phyloP scores from a whole-genome alignment of 192 early-diverging fungal genomes.

The Rhizophlyctis rosea region DNA sequence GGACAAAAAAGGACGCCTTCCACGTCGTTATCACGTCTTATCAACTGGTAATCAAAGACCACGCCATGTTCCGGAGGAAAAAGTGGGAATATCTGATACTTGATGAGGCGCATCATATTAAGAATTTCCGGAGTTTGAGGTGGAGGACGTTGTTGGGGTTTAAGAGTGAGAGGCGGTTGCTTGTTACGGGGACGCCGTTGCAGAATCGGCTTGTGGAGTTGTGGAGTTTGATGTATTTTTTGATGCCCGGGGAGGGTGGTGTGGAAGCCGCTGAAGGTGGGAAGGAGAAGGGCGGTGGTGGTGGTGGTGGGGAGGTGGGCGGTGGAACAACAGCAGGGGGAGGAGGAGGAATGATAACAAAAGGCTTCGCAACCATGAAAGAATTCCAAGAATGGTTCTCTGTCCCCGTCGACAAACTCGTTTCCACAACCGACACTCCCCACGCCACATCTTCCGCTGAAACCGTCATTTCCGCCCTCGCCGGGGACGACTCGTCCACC shows the following conservation, averaged over 20 bases:
- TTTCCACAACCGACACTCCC: slow-evolving; percentile 70
- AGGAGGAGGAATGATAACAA: slow-evolving; percentile 73
- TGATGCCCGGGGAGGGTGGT: slow-evolving; percentile 77
- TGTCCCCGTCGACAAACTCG: slow-evolving; percentile 81
- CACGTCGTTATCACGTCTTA: slow-evolving; percentile 89
- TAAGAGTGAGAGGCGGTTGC: slow-evolving; percentile 78
- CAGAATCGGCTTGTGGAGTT: slow-evolving; percentile 96
- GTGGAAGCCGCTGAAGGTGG: too few relatives aligned
- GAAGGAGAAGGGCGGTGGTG: background rate
- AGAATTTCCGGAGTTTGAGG: slow-evolving; percentile 67
- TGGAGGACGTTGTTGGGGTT: slow-evolving; percentile 85
- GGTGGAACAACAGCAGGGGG: slow-evolving; percentile 71
- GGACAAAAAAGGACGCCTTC: slow-evolving; percentile 48
- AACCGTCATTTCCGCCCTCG: slow-evolving; percentile 80
- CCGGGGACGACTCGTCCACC: slow-evolving; percentile 49
- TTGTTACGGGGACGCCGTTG: slow-evolving; percentile 92
- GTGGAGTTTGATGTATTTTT: slow-evolving; percentile 90
- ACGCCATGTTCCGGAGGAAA: slow-evolving; percentile 74
- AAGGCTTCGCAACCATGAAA: slow-evolving; percentile 83
- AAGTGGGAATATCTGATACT: slow-evolving; percentile 95
- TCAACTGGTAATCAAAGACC: slow-evolving; percentile 80
- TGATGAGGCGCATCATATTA: slow-evolving; percentile 94
- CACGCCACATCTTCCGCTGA: slow-evolving; percentile 86
- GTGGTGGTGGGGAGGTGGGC: too few relatives aligned
- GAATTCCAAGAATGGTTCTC: slow-evolving; percentile 96